A percentile compares a stretch with the other conserved stretches of the same genome.
These are phyloP conservation scores for Poa pratensis DNA, from an alignment of 176 grass and related monocot genomes.

Conservation along the genomic window DNA sequence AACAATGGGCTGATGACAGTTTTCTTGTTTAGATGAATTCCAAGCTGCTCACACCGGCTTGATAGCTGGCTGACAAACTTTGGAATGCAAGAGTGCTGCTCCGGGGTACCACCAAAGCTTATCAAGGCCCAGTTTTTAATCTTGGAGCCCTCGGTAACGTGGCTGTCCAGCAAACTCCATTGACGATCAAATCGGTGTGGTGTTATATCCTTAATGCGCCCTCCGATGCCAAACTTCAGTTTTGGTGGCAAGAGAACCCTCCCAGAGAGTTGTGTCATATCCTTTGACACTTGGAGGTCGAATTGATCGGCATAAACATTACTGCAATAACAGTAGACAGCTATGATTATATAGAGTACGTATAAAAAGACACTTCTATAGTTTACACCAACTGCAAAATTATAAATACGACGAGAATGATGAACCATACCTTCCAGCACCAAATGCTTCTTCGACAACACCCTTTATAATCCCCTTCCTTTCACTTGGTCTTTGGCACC, in stretches of 20 bases:
- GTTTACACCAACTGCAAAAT: slow-evolving; percentile 26
- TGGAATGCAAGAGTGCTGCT: slow-evolving; percentile 73
- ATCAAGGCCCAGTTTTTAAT: slow-evolving; percentile 88
- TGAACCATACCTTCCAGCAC: slow-evolving; percentile 64
- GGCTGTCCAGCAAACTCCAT: slow-evolving; percentile 87
- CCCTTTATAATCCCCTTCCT: slow-evolving; percentile 84
- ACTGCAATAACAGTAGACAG: slow-evolving; percentile 55
- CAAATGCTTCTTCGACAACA: slow-evolving; percentile 62
- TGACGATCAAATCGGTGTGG: slow-evolving; percentile 81
- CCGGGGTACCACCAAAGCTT: slow-evolving; percentile 85
- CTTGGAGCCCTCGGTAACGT: slow-evolving; percentile 79
- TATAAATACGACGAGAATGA: slow-evolving; percentile 8
- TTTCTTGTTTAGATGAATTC: slow-evolving; percentile 76
- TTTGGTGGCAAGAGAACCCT: slow-evolving; percentile 94
- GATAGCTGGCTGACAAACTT: slow-evolving; percentile 83
- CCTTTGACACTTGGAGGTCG: slow-evolving; percentile 72
- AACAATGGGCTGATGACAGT: slow-evolving; percentile 70
- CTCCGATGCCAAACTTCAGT: slow-evolving; percentile 74
- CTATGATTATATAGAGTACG: slow-evolving; percentile 30
- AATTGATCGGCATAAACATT: slow-evolving; percentile 73
- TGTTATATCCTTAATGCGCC: slow-evolving; percentile 79
- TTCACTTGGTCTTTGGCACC: slow-evolving; percentile 82
- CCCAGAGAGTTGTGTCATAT: slow-evolving; percentile 91
- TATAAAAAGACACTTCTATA: background rate
- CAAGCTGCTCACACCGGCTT: slow-evolving; percentile 78